These are phyloP conservation scores for Melanogaster broomeanus DNA, from an alignment of 768 basidiomycete genomes.

Conservation along the genomic window DNA sequence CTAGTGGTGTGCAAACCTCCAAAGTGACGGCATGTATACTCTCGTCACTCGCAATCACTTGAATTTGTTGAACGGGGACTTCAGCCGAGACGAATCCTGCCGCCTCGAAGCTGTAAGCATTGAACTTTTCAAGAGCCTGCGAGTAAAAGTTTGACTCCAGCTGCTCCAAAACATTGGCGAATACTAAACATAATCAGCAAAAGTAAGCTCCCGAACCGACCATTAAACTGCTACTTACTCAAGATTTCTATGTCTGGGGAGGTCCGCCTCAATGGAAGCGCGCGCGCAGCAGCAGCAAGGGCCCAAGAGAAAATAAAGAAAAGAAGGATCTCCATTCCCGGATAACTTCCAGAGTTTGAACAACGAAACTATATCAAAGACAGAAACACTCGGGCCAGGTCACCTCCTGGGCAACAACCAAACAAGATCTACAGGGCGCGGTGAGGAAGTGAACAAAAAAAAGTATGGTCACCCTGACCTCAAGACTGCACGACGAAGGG, in stretches of 20 bases:
- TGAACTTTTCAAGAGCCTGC: slow-evolving; percentile 66
- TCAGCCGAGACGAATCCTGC: slow-evolving; percentile 64
- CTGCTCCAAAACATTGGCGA: slow-evolving; percentile 74
- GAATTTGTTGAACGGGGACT: slow-evolving; percentile 62
- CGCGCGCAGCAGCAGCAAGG: background rate
- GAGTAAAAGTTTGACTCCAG: slow-evolving; percentile 71
- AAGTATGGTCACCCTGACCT: background rate
- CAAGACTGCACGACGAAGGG: background rate
- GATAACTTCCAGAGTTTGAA: slow-evolving; percentile 19
- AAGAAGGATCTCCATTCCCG: slow-evolving; percentile 5
- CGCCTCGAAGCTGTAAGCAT: slow-evolving; percentile 55
- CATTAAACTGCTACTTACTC: slow-evolving; percentile 44
- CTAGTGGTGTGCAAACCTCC: slow-evolving; percentile 37
- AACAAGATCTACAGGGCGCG: background rate
- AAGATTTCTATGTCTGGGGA: slow-evolving; percentile 46
- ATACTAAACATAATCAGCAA: slow-evolving; percentile 46
- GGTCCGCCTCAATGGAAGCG: slow-evolving; percentile 11
- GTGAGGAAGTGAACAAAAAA: background rate
- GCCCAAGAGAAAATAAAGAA: background rate
- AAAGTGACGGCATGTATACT: slow-evolving; percentile 56
- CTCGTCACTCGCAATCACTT: slow-evolving; percentile 62
- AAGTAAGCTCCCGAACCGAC: background rate
- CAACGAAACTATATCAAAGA: slow-evolving; percentile 32
- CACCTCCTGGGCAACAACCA: slow-evolving; percentile 35
- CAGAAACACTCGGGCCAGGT: slow-evolving; percentile 45